Evolutionary conservation across 139 green algal species (phyloP).

Genomic region (Raphidocelis subcapitata): DNA sequence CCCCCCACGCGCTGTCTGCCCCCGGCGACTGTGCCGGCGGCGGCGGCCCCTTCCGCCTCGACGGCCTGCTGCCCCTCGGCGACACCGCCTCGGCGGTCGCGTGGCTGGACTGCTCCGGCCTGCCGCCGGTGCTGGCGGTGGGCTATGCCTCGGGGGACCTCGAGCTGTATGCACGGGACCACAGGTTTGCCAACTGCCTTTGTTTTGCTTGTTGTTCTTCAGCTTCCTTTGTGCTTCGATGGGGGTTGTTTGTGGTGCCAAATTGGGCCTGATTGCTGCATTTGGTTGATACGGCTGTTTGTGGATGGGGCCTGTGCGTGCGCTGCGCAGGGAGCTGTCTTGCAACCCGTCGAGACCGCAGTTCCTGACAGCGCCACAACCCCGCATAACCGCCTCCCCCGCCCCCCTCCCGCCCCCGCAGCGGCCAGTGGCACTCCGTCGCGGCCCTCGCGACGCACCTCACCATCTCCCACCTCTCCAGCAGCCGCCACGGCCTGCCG

Average conservation of each 20-base stretch:
- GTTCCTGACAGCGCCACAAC: no score
- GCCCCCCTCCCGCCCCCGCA: not conserved
- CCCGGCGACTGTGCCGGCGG: not conserved
- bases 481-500: conserved; percentile 9
- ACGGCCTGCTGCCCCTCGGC: conserved; percentile 31
- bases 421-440: conserved; percentile 28
- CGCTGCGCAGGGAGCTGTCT: no score
- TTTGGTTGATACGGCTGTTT: no score
- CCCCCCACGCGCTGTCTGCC: not conserved
- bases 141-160: conserved; percentile 20
- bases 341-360: no score
- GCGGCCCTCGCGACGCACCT: not conserved
- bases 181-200: not conserved
- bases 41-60: conserved; percentile 25
- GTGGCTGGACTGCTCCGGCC: conserved; percentile 34
- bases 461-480: conserved; percentile 10
- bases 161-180: conserved; percentile 27
- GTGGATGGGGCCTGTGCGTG: no score
- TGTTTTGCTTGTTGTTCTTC: no score
- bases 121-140: conserved; percentile 31
- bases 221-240: no score
- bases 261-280: no score
- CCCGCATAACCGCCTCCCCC: no score
- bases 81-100: conserved; percentile 39
- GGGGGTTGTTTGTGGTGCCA: no score